phyloP scores from a whole-genome alignment of 108 stramenopile species.

The Asterionellopsis glacialis region DNA sequence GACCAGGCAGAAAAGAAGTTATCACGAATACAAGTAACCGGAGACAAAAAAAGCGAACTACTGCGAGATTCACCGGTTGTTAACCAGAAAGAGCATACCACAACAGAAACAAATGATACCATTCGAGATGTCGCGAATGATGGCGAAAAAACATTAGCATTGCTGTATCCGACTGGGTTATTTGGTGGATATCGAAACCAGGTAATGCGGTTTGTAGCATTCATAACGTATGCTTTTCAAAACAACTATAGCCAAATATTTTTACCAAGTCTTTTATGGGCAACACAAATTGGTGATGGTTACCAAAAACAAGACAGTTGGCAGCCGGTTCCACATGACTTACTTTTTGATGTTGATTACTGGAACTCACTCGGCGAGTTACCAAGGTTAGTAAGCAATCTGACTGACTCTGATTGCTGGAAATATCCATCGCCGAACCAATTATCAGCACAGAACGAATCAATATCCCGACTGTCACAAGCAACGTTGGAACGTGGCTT shows the following conservation, averaged over 20 bases:
- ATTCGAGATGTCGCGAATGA: no score
- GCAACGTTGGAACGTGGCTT: constrained; percentile 11
- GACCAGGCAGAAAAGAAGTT: no score
- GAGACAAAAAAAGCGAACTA: no score
- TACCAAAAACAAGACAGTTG: constrained; percentile 2
- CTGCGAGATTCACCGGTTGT: no score
- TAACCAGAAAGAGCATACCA: no score
- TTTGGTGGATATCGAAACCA: constrained; percentile 72
- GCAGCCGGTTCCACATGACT: constrained; percentile 45
- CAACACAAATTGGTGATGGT: constrained; percentile 10
- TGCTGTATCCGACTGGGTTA: constrained; percentile 46
- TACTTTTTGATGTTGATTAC: constrained; percentile 62
- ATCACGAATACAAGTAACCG: no score
- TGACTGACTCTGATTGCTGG: constrained; percentile 8
- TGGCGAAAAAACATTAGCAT: constrained; percentile 14
- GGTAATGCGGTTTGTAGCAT: constrained; percentile 59
- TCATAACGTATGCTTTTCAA: constrained; percentile 33
- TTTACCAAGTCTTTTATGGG: constrained; percentile 55
- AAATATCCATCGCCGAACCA: background rate
- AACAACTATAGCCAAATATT: constrained; percentile 37
- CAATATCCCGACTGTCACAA: background rate
- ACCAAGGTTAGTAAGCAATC: constrained; percentile 18
- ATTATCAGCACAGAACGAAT: no score
- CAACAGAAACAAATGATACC: no score
- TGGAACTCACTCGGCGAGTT: constrained; percentile 49